A percentile compares a stretch with the other conserved stretches of the same genome.
Conservation (phyloP, 202 grass and related monocot species). For the Miscanthus sacchariflorus region DNA sequence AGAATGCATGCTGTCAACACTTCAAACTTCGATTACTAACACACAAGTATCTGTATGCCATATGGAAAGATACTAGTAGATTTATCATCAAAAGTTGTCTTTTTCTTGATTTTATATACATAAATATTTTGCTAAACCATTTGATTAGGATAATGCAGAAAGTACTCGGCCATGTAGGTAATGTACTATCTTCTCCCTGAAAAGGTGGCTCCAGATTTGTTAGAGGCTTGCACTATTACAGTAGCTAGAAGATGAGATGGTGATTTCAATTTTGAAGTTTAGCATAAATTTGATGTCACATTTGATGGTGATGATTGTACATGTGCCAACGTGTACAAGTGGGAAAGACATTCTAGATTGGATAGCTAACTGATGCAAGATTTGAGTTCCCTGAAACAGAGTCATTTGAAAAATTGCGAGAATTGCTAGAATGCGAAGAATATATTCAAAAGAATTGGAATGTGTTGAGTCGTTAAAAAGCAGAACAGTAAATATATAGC, state of each 20-base stretch:
- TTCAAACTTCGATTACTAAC: neutral
- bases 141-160: conserved; percentile 22
- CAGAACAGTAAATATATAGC: neutral
- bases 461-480: neutral
- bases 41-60: neutral
- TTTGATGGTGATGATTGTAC: neutral
- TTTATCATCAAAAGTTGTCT: neutral
- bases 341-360: neutral
- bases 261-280: neutral
- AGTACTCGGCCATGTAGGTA: neutral
- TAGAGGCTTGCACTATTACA: neutral
- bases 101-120: neutral
- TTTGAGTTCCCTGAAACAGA: conserved; percentile 5
- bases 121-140: conserved; percentile 9
- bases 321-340: neutral
- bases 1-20: neutral
- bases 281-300: neutral
- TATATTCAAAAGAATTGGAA: neutral
- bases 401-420: neutral
- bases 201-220: conserved; percentile 12
- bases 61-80: neutral
- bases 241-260: conserved; percentile 4
- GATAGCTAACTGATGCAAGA: conserved; percentile 1
- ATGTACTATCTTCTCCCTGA: neutral
- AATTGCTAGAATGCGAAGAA: neutral